These are phyloP conservation scores for Metarhizium humberi DNA, from an alignment of 2,329 filamentous ascomycete genomes.

Conservation along the genomic window DNA sequence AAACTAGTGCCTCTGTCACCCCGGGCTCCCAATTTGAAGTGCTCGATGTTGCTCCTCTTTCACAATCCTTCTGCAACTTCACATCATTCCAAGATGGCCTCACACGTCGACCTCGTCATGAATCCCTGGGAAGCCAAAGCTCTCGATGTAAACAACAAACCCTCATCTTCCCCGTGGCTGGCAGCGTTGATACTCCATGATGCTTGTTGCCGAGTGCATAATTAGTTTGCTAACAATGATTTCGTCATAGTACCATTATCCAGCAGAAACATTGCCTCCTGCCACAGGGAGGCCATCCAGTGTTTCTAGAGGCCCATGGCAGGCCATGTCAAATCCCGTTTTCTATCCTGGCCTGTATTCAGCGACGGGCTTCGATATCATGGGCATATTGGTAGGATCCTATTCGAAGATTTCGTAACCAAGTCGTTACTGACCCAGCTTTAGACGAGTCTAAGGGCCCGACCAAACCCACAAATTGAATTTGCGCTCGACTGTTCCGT, in stretches of 20 bases:
- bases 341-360: slow-evolving; percentile 49
- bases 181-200: background rate
- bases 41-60: background rate
- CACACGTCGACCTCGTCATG: slow-evolving; percentile 11
- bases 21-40: background rate
- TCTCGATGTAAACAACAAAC: slow-evolving; percentile 19
- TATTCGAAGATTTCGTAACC: background rate
- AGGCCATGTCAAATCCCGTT: slow-evolving; percentile 30
- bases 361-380: slow-evolving; percentile 44
- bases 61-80: background rate
- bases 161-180: background rate
- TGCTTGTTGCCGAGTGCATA: background rate
- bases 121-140: slow-evolving; percentile 27
- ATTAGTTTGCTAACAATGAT: background rate
- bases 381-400: slow-evolving; percentile 41
- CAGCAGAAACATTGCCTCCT: slow-evolving; percentile 1
- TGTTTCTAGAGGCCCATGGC: slow-evolving; percentile 12
- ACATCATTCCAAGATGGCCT: background rate
- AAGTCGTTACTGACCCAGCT: background rate
- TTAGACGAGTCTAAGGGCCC: slow-evolving; percentile 53
- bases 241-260: slow-evolving; percentile 11
- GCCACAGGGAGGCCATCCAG: background rate
- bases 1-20: background rate
- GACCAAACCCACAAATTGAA: slow-evolving; percentile 66
- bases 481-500: slow-evolving; percentile 81